Conservation (phyloP, 371 early-diverging fungal species). For the Haplosporangium sp. region DNA sequence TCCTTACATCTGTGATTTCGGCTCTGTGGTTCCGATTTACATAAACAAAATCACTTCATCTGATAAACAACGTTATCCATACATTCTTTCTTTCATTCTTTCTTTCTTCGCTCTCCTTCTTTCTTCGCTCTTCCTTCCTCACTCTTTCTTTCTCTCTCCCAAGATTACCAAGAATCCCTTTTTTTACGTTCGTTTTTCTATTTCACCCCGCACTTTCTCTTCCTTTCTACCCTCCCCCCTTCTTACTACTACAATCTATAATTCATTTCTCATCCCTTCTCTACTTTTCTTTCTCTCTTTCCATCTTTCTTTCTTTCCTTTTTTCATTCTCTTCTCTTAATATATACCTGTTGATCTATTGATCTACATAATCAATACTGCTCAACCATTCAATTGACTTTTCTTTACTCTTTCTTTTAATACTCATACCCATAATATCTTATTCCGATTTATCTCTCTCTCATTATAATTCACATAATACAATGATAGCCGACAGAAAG, state of each 20-base stretch:
- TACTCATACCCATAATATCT: background rate
- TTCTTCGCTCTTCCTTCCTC: background rate
- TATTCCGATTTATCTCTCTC: background rate
- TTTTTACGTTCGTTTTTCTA: conserved; percentile 16
- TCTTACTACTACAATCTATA: background rate
- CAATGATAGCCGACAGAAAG: conserved; percentile 40
- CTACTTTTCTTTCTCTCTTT: background rate
- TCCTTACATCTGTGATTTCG: no score
- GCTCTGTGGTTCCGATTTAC: no score
- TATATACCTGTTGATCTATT: background rate
- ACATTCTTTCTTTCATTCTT: no score
- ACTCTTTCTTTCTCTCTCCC: background rate
- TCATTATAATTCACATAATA: background rate
- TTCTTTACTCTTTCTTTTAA: background rate
- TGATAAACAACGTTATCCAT: no score
- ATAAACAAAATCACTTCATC: no score
- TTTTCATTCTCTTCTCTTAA: conserved; percentile 2
- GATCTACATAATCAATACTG: background rate
- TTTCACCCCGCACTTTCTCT: conserved; percentile 8
- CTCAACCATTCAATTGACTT: background rate
- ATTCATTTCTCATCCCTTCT: background rate
- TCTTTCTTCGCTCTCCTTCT: background rate
- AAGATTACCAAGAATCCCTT: conserved; percentile 5
- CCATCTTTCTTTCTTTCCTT: conserved; percentile 9
- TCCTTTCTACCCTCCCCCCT: conserved; percentile 2